phyloP scores from a whole-genome alignment of 306 rosid genomes.

The Crataegus laevigata region DNA sequence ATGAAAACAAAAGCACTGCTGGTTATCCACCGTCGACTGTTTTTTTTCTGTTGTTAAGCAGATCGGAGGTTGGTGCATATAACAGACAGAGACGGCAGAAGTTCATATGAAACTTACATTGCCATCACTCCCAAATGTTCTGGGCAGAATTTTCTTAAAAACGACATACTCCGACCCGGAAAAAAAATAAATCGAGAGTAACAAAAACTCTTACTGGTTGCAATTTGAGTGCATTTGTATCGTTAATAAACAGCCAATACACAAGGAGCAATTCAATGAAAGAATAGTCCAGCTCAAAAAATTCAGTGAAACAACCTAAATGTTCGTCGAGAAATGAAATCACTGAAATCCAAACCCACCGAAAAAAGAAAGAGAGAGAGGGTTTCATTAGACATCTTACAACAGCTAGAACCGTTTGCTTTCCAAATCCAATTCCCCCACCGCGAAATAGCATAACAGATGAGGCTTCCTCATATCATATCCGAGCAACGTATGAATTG shows the following conservation, averaged over 20 bases:
- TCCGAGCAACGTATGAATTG: slow-evolving; percentile 74
- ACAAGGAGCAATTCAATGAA: not conserved
- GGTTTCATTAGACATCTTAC: slow-evolving; percentile 5
- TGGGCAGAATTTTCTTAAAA: not conserved
- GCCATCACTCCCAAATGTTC: not conserved
- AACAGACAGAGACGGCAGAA: not conserved
- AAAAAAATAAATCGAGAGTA: not conserved
- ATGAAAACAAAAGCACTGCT: too few relatives aligned
- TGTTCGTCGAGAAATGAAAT: not conserved
- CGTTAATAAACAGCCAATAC: not conserved
- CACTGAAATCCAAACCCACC: not conserved
- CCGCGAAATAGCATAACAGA: slow-evolving; percentile 1
- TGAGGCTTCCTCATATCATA: slow-evolving; percentile 32
- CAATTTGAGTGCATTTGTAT: not conserved
- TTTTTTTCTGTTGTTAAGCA: not conserved
- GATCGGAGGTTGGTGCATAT: not conserved
- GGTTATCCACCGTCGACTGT: not conserved
- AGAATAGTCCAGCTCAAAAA: not conserved
- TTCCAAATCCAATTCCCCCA: not conserved
- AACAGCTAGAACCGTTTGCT: slow-evolving; percentile 1
- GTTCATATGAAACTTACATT: not conserved
- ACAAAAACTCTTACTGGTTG: not conserved
- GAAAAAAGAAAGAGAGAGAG: not conserved
- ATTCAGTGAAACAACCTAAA: not conserved
- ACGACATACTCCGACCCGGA: not conserved